Percentiles rank a stretch among this genome's conserved stretches.
phyloP scores from a whole-genome alignment of 1,284 basidiomycete species.

The Boletus sp. region DNA sequence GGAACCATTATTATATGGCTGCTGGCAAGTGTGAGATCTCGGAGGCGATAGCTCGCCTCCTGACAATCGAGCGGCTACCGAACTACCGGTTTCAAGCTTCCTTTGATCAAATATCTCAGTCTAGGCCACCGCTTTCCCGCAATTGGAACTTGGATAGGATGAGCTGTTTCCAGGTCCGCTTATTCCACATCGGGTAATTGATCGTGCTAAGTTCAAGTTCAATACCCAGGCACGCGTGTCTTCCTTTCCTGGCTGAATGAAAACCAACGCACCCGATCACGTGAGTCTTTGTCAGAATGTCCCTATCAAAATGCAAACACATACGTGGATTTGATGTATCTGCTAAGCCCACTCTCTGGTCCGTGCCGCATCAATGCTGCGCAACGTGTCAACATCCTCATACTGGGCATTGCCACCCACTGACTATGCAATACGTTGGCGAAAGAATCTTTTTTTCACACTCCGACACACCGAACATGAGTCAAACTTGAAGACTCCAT shows the following conservation, averaged over 20 bases:
- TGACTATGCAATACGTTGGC: neutral
- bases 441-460: slow-evolving; percentile 17
- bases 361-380: slow-evolving; percentile 22
- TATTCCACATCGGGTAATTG: slow-evolving; percentile 24
- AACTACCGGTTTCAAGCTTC: slow-evolving; percentile 26
- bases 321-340: slow-evolving; percentile 14
- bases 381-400: slow-evolving; percentile 12
- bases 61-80: slow-evolving; percentile 36
- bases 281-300: slow-evolving; percentile 18
- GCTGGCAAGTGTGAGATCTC: slow-evolving; percentile 33
- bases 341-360: slow-evolving; percentile 16
- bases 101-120: slow-evolving; percentile 29
- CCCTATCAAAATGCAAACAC: slow-evolving; percentile 29
- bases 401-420: neutral
- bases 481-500: neutral
- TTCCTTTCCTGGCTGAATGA: slow-evolving; percentile 19
- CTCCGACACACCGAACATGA: slow-evolving; percentile 2
- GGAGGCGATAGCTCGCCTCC: slow-evolving; percentile 34
- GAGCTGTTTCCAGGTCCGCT: slow-evolving; percentile 33
- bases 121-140: slow-evolving; percentile 26
- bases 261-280: slow-evolving; percentile 4
- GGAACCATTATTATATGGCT: slow-evolving; percentile 31
- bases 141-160: slow-evolving; percentile 23
- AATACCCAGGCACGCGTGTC: slow-evolving; percentile 27
- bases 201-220: slow-evolving; percentile 25